These are phyloP conservation scores for Annulohypoxylon moriforme DNA, from an alignment of 495 filamentous ascomycete genomes.

Conservation along the genomic window DNA sequence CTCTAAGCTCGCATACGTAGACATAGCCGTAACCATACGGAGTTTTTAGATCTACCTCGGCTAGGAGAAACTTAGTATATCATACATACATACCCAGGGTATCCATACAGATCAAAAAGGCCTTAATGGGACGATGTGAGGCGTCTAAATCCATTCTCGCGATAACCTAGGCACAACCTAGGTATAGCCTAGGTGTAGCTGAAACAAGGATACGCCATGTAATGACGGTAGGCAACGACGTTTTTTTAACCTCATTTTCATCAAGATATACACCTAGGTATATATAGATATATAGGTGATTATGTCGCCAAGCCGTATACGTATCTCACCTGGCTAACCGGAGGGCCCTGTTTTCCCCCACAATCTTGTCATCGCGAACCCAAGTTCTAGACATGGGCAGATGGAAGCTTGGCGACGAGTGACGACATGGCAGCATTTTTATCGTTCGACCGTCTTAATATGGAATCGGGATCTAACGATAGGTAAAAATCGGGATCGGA, in stretches of 20 bases:
- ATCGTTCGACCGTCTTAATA: not conserved
- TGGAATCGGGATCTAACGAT: not conserved
- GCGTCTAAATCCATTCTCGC: not conserved
- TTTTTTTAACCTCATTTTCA: not conserved
- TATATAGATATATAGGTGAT: not conserved
- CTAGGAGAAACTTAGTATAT: slow-evolving; percentile 20
- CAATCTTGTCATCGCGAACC: slow-evolving; percentile 24
- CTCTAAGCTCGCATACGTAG: slow-evolving; percentile 21
- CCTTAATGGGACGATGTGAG: slow-evolving; percentile 13
- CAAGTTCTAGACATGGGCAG: slow-evolving; percentile 32
- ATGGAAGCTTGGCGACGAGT: slow-evolving; percentile 38
- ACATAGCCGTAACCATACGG: slow-evolving; percentile 26
- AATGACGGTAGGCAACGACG: not conserved
- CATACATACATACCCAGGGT: slow-evolving; percentile 1
- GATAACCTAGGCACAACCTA: not conserved
- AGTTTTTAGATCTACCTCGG: slow-evolving; percentile 33
- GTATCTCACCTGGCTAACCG: slow-evolving; percentile 22
- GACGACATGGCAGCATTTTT: slow-evolving; percentile 8
- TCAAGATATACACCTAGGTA: not conserved
- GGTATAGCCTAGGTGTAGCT: not conserved
- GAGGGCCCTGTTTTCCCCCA: slow-evolving; percentile 34
- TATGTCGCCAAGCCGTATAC: slow-evolving; percentile 28
- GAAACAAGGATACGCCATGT: not conserved
- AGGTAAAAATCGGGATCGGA: slow-evolving; percentile 10
- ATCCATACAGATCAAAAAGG: not conserved